Base-by-base conservation (phyloP, 306 rosid species). In the Rosa rugosa region DNA sequence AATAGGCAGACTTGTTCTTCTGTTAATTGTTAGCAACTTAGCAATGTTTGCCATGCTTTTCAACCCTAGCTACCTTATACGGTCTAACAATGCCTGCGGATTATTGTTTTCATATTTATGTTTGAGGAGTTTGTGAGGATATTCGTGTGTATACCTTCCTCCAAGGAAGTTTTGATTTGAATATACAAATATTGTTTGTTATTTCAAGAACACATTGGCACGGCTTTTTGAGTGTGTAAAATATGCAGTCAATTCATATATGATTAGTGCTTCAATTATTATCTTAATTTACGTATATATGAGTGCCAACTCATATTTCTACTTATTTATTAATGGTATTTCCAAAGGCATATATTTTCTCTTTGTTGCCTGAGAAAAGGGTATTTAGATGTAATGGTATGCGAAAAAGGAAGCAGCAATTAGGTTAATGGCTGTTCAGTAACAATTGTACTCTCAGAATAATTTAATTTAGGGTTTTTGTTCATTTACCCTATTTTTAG, bases 171-270 rank as follows among this genome's bases (percentile, higher is more conserved):
- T 71, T 79, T 80, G 18, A 70, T 31, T 51, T 60, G 74, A 77
- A 44, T 63, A 45, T 17, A 16, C 4, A 65, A 14, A 65, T 42
- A 5, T 16, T 75, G 81, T 83, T 83, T 83, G 80, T 44, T 80
- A 82, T 82, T 86, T 81, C 86, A 81, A 86, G 73, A 83, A 82
- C 88, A 88, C 70, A 34, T 34, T 80, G 77, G 79, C 86, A 72
- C 82, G 50, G 77, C 86, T 83, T 87, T 84, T 73, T 53, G 41
- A 72, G 76, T 85, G 80, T 38, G 69, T 78, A 77, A 73, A 79
- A 72, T 75, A 84, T 83, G 70, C 69, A 59, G 89, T 87, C 87
- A 82, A 86, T 78, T 81, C 68, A 16, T 82, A 77, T 72, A 75
- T 87, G 79, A 80, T 79, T 81, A 81, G 80, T 83, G 50, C n/a